Evolutionary conservation across 352 stramenopile species (phyloP), one percentile per base, ranked within the genome.

Genomic region (Phytophthora sp.): DNA sequence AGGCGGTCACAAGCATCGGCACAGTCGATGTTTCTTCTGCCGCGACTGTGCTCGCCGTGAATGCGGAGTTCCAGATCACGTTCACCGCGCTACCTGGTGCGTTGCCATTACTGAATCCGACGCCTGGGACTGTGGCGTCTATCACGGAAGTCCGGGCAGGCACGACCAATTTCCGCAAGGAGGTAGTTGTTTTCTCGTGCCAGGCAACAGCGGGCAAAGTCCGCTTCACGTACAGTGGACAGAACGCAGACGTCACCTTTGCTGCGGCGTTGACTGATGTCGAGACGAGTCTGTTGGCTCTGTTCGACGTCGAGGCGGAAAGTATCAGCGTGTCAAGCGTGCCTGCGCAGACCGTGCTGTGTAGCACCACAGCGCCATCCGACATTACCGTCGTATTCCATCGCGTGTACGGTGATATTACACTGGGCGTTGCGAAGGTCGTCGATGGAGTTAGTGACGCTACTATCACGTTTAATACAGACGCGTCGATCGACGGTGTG

Each of bases 361-460:
- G 83, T 50, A 74, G 56, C 2, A n/a, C 63, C 5, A 8, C 66
- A 2, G 30, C 39, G 0, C 59, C 77, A 0, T 15, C 24, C 0
- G 72, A 82, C 17, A 63, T 92, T 20, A 87, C 45, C 9, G 83
- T 94, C 28, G 65, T 77, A 0, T 91, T 94, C 31, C 63, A 94
- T 37, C 75, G 79, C 2, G 70, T 91, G 6, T 88, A 87, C 45
- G 83, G 77, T 3, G 51, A 88, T 30, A 60, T 89, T 7, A 53
- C 17, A 5, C 38, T 91, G 6, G 30, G 9, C 6, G 69, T 84
- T 24, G 60, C 43, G 1, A 62, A 69, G 8, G 39, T 54, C 0
- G 57, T 38, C 8, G 62, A 52, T 12, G 62, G 45, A 20, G 43
- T 75, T 26, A 65, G 59, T 23, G 39, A 60, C 15, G 52, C 61